Conservation (phyloP, 495 filamentous ascomycete genomes). For the Cercophora newfieldiana region DNA sequence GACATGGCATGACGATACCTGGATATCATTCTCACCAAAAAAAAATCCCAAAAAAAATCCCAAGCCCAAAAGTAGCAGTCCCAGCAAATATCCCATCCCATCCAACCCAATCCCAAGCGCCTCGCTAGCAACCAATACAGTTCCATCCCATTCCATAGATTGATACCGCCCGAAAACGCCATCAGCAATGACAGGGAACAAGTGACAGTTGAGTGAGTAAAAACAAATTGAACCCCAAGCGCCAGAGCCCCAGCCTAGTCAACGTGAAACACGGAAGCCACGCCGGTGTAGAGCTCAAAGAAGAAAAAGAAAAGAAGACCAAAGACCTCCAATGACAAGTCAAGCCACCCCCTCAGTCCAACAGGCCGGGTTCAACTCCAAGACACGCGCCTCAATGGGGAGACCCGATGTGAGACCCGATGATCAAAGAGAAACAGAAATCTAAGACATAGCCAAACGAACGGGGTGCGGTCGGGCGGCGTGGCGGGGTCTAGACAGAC, state of each 20-base stretch:
- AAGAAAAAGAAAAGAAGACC: background rate
- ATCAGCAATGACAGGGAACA: background rate
- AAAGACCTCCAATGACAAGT: too few relatives aligned
- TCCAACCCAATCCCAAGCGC: background rate
- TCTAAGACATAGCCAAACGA: background rate
- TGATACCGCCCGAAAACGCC: background rate
- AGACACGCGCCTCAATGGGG: background rate
- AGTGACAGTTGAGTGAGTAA: background rate
- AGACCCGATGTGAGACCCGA: too few relatives aligned
- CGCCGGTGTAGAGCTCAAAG: too few relatives aligned
- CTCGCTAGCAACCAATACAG: background rate
- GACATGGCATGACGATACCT: background rate
- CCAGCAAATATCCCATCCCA: background rate
- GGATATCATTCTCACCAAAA: too few relatives aligned
- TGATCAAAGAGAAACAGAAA: background rate
- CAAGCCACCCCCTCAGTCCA: background rate
- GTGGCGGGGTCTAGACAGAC: slow-evolving; percentile 12
- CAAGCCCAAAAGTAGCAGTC: too few relatives aligned
- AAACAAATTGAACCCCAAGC: background rate
- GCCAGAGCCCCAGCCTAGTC: background rate
- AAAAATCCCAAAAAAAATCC: background rate
- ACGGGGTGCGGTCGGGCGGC: background rate
- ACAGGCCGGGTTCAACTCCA: background rate
- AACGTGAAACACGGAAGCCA: too few relatives aligned
- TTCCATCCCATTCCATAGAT: background rate